Conservation (phyloP, 169 alveolate species). For the Plasmodium fragile region DNA sequence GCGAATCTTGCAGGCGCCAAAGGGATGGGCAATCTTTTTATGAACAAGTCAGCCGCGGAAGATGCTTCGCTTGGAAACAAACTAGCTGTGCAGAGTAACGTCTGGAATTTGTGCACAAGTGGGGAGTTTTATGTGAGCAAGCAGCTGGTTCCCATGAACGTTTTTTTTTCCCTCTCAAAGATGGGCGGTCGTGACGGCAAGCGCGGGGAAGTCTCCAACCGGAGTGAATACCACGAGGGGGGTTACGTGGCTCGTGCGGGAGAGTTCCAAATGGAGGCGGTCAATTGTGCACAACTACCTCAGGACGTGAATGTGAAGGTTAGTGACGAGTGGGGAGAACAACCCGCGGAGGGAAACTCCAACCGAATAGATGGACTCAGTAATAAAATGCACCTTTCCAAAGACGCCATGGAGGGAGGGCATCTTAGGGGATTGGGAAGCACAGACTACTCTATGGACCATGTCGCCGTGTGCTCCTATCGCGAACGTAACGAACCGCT, state of each 20-base stretch:
- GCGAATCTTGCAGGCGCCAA: background rate
- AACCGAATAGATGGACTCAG: background rate
- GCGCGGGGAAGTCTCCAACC: background rate
- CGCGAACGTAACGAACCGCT: background rate
- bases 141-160: conserved; percentile 20
- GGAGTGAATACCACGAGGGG: background rate
- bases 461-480: background rate
- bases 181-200: background rate
- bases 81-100: conserved; percentile 6
- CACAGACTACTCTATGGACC: background rate
- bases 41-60: background rate
- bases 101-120: conserved; percentile 45
- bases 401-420: background rate
- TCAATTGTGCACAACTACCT: background rate
- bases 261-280: background rate
- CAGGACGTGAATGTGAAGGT: background rate
- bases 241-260: background rate
- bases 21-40: conserved; percentile 1
- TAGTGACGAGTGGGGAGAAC: background rate
- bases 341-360: background rate
- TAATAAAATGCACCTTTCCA: background rate
- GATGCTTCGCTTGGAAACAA: background rate
- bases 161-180: background rate
- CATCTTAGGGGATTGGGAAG: background rate
- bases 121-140: conserved; percentile 12